Evolutionary conservation across 331 rosid species (phyloP).

Genomic region (Rosa hybrid): DNA sequence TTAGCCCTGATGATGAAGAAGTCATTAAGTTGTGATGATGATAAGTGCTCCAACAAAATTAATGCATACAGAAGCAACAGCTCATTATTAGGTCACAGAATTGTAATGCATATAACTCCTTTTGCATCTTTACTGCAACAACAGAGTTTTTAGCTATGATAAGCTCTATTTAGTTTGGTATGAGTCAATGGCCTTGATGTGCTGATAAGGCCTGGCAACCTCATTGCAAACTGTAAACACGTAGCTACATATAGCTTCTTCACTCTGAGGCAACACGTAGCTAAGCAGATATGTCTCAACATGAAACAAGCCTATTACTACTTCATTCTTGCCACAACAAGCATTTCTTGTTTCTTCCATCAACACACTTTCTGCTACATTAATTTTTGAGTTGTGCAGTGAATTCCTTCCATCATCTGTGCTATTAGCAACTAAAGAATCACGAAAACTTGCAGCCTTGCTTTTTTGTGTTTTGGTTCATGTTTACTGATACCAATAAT

Average conservation of each 20-base stretch:
- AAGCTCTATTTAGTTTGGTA: background rate
- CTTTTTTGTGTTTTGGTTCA: slow-evolving; percentile 15
- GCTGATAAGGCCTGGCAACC: background rate
- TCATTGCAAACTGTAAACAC: background rate
- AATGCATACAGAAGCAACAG: background rate
- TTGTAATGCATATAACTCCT: background rate
- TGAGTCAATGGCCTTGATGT: background rate
- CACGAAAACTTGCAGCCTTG: background rate
- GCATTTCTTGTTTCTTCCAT: background rate
- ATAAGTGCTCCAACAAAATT: background rate
- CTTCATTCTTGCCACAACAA: background rate
- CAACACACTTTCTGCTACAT: background rate
- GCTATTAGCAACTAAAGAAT: background rate
- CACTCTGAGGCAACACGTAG: background rate
- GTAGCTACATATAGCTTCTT: background rate
- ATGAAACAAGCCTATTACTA: background rate
- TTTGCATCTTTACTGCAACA: background rate
- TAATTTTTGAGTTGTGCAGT: background rate
- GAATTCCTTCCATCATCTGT: background rate
- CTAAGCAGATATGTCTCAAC: background rate
- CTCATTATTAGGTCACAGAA: background rate
- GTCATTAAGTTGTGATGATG: background rate
- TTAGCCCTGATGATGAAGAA: background rate
- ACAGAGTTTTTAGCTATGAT: background rate
- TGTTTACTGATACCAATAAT: slow-evolving; percentile 16